Evolutionary conservation across 495 filamentous ascomycete genomes (phyloP).

Genomic region (Lepraria neglecta): DNA sequence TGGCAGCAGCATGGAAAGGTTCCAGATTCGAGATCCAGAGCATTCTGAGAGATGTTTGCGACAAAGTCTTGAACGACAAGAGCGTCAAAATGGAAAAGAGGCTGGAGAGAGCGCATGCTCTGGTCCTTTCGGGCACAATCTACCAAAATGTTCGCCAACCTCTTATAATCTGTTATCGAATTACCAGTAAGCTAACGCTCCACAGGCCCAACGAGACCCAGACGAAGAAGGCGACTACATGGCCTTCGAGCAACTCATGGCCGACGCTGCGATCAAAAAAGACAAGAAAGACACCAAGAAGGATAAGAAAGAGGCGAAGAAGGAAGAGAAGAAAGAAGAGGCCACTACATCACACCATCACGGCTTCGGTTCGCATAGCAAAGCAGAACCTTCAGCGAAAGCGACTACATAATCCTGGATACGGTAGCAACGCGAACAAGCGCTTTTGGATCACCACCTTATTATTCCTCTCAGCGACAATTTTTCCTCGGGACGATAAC

Average conservation of each 20-base stretch:
- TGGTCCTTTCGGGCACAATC: conserved; percentile 82
- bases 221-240: conserved; percentile 99
- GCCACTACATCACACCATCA: conserved; percentile 49
- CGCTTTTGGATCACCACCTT: too few species aligned
- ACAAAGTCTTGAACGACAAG: conserved; percentile 68
- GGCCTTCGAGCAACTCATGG: conserved; percentile 97
- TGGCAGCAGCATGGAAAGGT: conserved; percentile 96
- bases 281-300: conserved; percentile 63
- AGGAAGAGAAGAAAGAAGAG: conserved; percentile 62
- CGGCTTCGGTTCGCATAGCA: conserved; percentile 29
- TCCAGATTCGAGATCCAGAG: conserved; percentile 98
- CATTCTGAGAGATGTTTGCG: conserved; percentile 85
- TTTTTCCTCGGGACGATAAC: too few species aligned
- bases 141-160: conserved; percentile 64
- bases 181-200: conserved; percentile 23
- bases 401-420: not conserved
- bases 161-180: not conserved
- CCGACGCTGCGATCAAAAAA: conserved; percentile 92
- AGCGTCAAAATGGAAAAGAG: conserved; percentile 75
- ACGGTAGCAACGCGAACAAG: not conserved
- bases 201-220: conserved; percentile 77
- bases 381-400: not conserved
- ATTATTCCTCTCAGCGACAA: too few species aligned
- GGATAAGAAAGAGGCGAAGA: conserved; percentile 63
- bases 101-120: conserved; percentile 80